phyloP scores from a whole-genome alignment of 495 filamentous ascomycete species.

The Penicillium daleae region DNA sequence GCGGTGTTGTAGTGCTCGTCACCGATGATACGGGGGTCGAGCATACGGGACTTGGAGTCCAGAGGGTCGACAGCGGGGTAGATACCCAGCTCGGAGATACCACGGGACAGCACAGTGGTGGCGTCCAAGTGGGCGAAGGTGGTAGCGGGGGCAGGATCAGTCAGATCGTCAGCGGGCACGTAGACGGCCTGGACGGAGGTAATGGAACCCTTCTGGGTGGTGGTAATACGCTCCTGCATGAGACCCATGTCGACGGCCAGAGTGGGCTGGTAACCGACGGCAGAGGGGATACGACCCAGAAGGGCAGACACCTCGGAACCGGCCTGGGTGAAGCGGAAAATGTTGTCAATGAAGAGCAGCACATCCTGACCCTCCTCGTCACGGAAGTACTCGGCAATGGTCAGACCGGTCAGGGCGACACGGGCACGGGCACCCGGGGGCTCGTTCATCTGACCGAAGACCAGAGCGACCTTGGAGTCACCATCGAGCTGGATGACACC shows the following conservation, averaged over 20 bases:
- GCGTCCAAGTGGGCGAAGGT: slow-evolving; percentile 99
- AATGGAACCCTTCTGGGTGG: slow-evolving; percentile 98
- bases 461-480: slow-evolving; percentile 98
- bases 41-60: slow-evolving; percentile 99
- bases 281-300: slow-evolving; percentile 99
- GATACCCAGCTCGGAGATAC: slow-evolving; percentile 99
- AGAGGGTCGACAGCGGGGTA: slow-evolving; percentile 99
- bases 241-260: slow-evolving; percentile 99
- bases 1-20: slow-evolving; percentile 96
- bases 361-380: slow-evolving; percentile 98
- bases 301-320: slow-evolving; percentile 99
- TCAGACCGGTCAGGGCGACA: slow-evolving; percentile 94
- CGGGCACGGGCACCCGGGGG: slow-evolving; percentile 98
- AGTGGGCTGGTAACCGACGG: slow-evolving; percentile 99
- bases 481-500: slow-evolving; percentile 98
- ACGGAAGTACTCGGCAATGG: slow-evolving; percentile 95
- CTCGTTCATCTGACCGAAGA: slow-evolving; percentile 99
- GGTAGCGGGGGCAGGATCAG: slow-evolving; percentile 98
- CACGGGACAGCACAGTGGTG: slow-evolving; percentile 99
- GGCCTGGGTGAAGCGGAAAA: slow-evolving; percentile 99
- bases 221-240: slow-evolving; percentile 99
- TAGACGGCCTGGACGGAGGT: slow-evolving; percentile 99
- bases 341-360: slow-evolving; percentile 99
- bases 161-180: slow-evolving; percentile 99
- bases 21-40: slow-evolving; percentile 97